Base-by-base conservation (phyloP, 2,329 filamentous ascomycete genomes). In the Colletotrichum aenigma region DNA sequence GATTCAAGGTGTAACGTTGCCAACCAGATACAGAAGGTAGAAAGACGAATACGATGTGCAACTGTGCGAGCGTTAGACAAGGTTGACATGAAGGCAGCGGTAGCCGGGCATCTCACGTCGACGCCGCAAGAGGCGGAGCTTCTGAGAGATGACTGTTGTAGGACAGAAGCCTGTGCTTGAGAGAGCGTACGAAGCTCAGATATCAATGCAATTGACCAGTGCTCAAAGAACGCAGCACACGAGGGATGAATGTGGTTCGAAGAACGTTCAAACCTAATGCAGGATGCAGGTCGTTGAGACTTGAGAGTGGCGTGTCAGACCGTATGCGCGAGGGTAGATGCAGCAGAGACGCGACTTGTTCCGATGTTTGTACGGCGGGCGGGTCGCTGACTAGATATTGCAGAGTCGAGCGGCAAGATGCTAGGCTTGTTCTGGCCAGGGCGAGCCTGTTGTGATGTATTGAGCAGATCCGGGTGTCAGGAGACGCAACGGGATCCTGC, bases 351-450 rank as follows among this genome's bases (percentile, higher is more conserved):
- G n/a, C 32, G 64, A 68, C 56, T 75, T 60, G 70, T 68, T 34
- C 70, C 73, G 70, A 68, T 56, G 64, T 52, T 67, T 68, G 73
- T 60, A 34, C 30, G 60, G 69, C 56, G 56, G 66, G 43, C 60
- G 60, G 72, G 64, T 64, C 34, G 70, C 56, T 70, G 71, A 52
- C 21, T 76, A 76, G 61, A 76, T 76, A 76, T 75, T 70, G 65
- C 48, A 56, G 21, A 61, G 48, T 43, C 66, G 48, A 38, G 66
- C 60, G 24, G 66, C 61, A 70, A 36, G 64, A 70, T 38, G 21
- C 32, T 66, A 48, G 56, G 21, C 34, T 36, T 34, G 21, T 73
- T 60, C 7, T 26, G 64, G 21, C 26, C 38, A 48, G 21, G 15
- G 36, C 32, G 18, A 34, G 21, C 34, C 60, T 34, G 43, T 16